These are phyloP conservation scores for Metschnikowia borealis DNA, from an alignment of 805 yeast genomes.

Conservation along the genomic window DNA sequence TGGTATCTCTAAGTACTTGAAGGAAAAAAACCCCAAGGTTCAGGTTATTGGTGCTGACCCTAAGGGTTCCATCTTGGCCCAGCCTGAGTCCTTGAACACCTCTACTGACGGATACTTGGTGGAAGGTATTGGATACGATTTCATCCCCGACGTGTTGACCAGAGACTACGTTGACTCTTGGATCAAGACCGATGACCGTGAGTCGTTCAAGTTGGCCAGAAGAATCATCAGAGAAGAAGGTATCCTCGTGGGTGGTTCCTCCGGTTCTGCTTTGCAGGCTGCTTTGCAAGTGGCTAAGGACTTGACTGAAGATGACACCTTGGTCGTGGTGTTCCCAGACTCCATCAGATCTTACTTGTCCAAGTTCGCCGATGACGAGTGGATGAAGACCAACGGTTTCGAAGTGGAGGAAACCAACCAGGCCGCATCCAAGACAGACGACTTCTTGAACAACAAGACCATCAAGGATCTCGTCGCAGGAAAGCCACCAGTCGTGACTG, in stretches of 20 bases:
- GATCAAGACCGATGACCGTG: slow-evolving; percentile 84
- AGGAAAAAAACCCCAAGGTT: slow-evolving; percentile 62
- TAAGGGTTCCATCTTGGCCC: slow-evolving; percentile 77
- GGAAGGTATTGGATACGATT: slow-evolving; percentile 90
- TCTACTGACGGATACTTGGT: slow-evolving; percentile 63
- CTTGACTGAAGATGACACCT: slow-evolving; percentile 66
- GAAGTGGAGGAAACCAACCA: slow-evolving; percentile 49
- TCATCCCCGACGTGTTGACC: slow-evolving; percentile 75
- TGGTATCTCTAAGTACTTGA: slow-evolving; percentile 80
- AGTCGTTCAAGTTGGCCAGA: slow-evolving; percentile 75
- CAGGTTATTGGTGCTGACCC: slow-evolving; percentile 81
- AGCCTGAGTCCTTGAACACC: slow-evolving; percentile 67
- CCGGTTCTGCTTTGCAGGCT: slow-evolving; percentile 81
- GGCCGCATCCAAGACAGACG: slow-evolving; percentile 40
- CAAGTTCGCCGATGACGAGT: slow-evolving; percentile 85
- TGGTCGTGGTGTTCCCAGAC: slow-evolving; percentile 83
- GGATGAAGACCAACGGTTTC: slow-evolving; percentile 79
- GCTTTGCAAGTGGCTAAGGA: slow-evolving; percentile 65
- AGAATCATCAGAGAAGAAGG: slow-evolving; percentile 83
- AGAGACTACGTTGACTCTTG: slow-evolving; percentile 66
- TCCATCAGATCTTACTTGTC: slow-evolving; percentile 82
- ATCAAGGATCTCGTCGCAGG: slow-evolving; percentile 60
- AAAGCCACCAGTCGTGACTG: slow-evolving; percentile 77
- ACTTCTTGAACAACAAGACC: slow-evolving; percentile 39
- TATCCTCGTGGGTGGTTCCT: slow-evolving; percentile 83